These are phyloP conservation scores for Dioszegia crocea DNA, from an alignment of 768 basidiomycete species.

Conservation along the genomic window DNA sequence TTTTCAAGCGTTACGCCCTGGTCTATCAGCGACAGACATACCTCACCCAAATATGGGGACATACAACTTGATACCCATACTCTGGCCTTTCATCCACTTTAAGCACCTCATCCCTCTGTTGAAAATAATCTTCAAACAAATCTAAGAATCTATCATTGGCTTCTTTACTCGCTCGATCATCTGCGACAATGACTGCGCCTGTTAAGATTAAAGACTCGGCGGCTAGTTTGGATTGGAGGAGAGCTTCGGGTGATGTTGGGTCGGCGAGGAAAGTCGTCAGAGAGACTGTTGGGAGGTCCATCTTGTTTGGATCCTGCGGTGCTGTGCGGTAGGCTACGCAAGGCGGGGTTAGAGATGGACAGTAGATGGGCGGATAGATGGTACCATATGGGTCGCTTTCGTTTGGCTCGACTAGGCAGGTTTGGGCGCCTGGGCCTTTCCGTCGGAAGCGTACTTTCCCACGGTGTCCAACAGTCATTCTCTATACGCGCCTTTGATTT, in stretches of 20 bases:
- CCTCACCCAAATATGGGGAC: too few relatives aligned
- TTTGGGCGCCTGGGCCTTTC: background rate
- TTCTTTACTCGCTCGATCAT: slow-evolving; percentile 74
- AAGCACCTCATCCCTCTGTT: slow-evolving; percentile 62
- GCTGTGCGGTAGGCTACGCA: background rate
- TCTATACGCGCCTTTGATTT: background rate
- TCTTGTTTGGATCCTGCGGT: too few relatives aligned
- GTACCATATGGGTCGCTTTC: background rate
- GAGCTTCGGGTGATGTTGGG: slow-evolving; percentile 21
- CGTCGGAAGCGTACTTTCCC: background rate
- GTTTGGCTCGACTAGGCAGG: background rate
- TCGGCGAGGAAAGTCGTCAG: slow-evolving; percentile 35
- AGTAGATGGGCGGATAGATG: background rate
- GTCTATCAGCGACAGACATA: background rate
- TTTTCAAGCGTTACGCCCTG: slow-evolving; percentile 91
- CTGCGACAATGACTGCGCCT: slow-evolving; percentile 79
- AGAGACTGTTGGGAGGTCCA: slow-evolving; percentile 31
- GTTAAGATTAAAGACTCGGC: slow-evolving; percentile 76
- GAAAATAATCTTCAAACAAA: slow-evolving; percentile 89
- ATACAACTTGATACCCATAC: slow-evolving; percentile 67
- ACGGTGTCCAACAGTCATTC: too few relatives aligned
- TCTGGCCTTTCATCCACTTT: slow-evolving; percentile 78
- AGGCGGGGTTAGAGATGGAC: background rate
- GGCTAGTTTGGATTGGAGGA: slow-evolving; percentile 55
- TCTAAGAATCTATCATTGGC: slow-evolving; percentile 81